Base-by-base conservation (phyloP, 164 flowering plant species). In the Umbilicus rupestris region DNA sequence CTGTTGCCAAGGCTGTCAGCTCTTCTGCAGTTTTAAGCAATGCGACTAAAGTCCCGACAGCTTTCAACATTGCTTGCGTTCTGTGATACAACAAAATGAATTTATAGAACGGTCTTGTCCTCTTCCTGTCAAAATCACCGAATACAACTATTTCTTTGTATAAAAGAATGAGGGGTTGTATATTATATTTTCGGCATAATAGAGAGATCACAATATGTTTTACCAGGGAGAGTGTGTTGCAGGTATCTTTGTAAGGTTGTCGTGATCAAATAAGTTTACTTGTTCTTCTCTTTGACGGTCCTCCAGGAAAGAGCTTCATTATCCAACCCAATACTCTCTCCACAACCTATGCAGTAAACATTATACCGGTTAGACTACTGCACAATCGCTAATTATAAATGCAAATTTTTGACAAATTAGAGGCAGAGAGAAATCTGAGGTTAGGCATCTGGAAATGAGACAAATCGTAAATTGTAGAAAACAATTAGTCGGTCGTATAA, bases 321-420 rank as follows among this genome's bases (percentile, higher is more conserved):
- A 95, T 89, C 99, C 99, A 95, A 24, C 96, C 97, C 70, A 95
- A 73, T 14, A 95, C 99, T 73, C 99, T 78, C 72, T 92, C 99
- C 52, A 95, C 99, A 65, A 92, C 99, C 99, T 95, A 70, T 17
- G 20, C 22, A 12, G 26, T 59, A 28, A 66, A 37, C 47, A 57
- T 22, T 24, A 24, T 14, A 16, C 49, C 45, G 2, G 5, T 42
- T 19, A 64, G 29, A 39, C 19, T 41, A 2, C 12, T n/a, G n/a
- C n/a, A n/a, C n/a, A n/a, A n/a, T n/a, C n/a, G n/a, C n/a, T n/a
- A n/a, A n/a, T n/a, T n/a, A n/a, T n/a, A n/a, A n/a, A n/a, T n/a
- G n/a, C n/a, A n/a, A n/a, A n/a, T n/a, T n/a, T 2, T 45, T 5
- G 49, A 19, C n/a, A 19, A 14, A 17, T 0, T 45, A 45, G n/a